These are phyloP conservation scores for Exophiala alcalophila DNA, from an alignment of 2,329 filamentous ascomycete species.

Conservation along the genomic window DNA sequence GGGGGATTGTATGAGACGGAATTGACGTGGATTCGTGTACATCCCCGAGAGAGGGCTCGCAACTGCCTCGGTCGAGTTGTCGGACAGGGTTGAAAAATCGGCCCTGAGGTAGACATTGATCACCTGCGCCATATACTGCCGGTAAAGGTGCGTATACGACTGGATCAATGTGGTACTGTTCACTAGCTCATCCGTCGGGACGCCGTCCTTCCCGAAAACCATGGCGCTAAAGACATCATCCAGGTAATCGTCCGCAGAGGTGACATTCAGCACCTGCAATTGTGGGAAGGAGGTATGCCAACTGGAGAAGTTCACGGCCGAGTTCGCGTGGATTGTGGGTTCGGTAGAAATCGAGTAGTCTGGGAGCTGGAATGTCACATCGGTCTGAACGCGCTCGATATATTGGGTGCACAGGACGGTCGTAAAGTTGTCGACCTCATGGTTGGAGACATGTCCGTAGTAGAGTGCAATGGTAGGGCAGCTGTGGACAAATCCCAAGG, in stretches of 20 bases:
- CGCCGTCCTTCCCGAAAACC: constrained; percentile 23
- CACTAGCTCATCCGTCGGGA: constrained; percentile 18
- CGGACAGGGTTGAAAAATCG: constrained; percentile 16
- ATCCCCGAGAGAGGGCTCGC: constrained; percentile 13
- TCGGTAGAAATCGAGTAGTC: constrained; percentile 12
- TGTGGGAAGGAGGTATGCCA: constrained; percentile 6
- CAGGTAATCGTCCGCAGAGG: constrained; percentile 11
- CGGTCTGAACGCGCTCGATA: constrained; percentile 27
- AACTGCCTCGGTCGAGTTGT: constrained; percentile 21
- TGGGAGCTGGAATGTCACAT: constrained; percentile 21
- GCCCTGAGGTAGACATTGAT: constrained; percentile 16
- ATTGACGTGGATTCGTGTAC: constrained; percentile 14
- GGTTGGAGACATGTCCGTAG: constrained; percentile 23
- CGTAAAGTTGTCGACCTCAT: constrained; percentile 20
- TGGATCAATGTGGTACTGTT: constrained; percentile 14
- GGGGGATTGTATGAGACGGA: constrained; percentile 15
- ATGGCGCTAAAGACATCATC: constrained; percentile 18
- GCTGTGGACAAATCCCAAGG: constrained; percentile 10
- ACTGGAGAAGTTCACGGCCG: constrained; percentile 17
- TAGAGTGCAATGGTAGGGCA: constrained; percentile 20
- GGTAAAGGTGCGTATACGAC: constrained; percentile 21
- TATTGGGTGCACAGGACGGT: constrained; percentile 25
- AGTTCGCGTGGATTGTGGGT: constrained; percentile 8
- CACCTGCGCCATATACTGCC: constrained; percentile 22
- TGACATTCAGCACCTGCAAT: constrained; percentile 17